Conservation (phyloP, 169 alveolate species). For the Plasmodium cynomolgi region DNA sequence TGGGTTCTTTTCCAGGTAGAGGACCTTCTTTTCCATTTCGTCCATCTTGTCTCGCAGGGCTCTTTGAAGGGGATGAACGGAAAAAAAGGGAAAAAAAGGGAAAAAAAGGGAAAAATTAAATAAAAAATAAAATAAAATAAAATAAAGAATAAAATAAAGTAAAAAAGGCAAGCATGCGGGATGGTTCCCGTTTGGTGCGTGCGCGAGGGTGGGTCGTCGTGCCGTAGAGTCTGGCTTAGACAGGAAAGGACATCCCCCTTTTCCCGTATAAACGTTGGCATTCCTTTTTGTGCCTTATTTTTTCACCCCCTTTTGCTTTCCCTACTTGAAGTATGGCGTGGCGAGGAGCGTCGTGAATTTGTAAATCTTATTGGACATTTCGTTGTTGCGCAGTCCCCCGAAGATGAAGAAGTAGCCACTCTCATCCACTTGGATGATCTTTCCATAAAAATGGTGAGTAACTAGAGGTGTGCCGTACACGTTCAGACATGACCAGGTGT, state of each 20-base stretch:
- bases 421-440: slow-evolving; percentile 43
- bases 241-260: background rate
- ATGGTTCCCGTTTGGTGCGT: background rate
- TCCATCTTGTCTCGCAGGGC: slow-evolving; percentile 12
- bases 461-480: slow-evolving; percentile 52
- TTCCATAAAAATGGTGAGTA: slow-evolving; percentile 64
- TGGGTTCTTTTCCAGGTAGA: slow-evolving; percentile 15
- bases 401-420: slow-evolving; percentile 67
- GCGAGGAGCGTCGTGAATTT: slow-evolving; percentile 46
- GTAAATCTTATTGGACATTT: slow-evolving; percentile 22
- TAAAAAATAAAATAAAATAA: no score
- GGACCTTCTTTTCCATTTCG: background rate
- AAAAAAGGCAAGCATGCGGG: background rate
- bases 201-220: background rate
- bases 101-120: no score
- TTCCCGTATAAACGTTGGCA: background rate
- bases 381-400: slow-evolving; percentile 71
- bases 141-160: no score
- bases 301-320: background rate
- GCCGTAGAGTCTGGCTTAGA: background rate
- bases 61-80: background rate
- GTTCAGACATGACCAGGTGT: slow-evolving; percentile 47
- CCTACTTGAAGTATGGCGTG: slow-evolving; percentile 23
- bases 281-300: background rate
- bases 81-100: no score